Base-by-base conservation (phyloP, 2,329 filamentous ascomycete genomes). In the Pestalotiopsis sp. region DNA sequence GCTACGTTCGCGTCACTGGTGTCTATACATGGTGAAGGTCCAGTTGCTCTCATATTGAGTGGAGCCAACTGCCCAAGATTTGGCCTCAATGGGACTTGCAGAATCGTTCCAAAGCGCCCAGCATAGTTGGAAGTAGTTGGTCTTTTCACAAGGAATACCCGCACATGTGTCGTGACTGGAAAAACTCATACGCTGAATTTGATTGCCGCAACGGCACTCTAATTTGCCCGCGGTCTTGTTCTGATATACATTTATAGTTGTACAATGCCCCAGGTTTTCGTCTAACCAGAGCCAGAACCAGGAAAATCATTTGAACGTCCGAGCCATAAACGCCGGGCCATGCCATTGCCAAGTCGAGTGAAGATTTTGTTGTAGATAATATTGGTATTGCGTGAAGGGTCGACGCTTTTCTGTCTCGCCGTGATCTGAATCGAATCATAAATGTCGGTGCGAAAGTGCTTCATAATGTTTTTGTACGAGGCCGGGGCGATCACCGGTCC, bases 401-500 rank as follows among this genome's bases (percentile, higher is more conserved):
- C 56, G 26, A 26, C 35, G 55, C 44, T 44, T 24, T 57, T 64
- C 52, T 17, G 24, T 44, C n/a, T 48, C 17, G 52, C 60, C 10
- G 60, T 58, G 17, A 30, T 14, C 24, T n/a, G 35, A 52, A 52
- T 17, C 56, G 17, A 63, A 66, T 66, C 68, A 67, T 70, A 65
- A 67, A 70, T 66, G 68, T 67, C 70, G 66, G 67, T n/a, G 26
- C 26, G 44, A 17, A 52, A 17, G 44, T 20, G 44, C 2, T 52
- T 52, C 17, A 65, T 58, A 26, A 14, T 58, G 11, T 14, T 35
- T 58, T 58, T 24, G 68, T 66, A 67, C 59, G 38, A n/a, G 22
- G 20, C 24, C 40, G 20, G 40, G 35, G 13, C 48, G 14, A 74
- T 78, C 82, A 92, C 86, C 89, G 86, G 79, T 97, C 93, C 84